Conservation (phyloP, 352 stramenopile species). For the Thraustochytrium striatum region DNA sequence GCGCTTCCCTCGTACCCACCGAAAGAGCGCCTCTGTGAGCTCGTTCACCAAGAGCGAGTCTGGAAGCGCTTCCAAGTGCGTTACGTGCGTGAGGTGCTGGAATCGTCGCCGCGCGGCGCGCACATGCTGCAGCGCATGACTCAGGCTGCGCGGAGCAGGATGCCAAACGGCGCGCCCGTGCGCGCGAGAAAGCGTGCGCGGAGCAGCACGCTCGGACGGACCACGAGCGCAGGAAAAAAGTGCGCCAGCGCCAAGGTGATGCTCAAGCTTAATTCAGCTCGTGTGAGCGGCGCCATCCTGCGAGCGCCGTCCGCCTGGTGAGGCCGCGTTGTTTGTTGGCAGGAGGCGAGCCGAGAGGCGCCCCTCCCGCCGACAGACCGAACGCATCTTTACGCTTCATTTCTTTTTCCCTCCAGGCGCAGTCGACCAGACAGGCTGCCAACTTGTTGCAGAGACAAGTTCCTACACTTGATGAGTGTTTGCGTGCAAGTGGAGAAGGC, state of each 20-base stretch:
- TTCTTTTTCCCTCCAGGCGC: too few species aligned
- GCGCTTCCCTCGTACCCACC: not conserved
- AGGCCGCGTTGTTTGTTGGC: too few species aligned
- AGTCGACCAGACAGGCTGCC: too few species aligned
- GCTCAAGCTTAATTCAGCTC: not conserved
- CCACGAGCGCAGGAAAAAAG: not conserved
- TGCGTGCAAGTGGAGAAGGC: too few species aligned
- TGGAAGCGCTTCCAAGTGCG: conserved; percentile 26
- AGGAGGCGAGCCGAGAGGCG: too few species aligned
- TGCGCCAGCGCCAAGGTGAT: not conserved
- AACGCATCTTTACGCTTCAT: too few species aligned
- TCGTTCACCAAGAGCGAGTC: not conserved
- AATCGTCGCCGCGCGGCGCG: not conserved
- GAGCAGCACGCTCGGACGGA: not conserved
- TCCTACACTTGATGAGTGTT: too few species aligned
- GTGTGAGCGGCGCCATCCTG: not conserved
- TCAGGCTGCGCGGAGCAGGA: not conserved
- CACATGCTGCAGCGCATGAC: not conserved
- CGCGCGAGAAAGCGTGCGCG: not conserved
- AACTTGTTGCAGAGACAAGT: too few species aligned
- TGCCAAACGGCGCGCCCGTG: not conserved
- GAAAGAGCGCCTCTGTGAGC: not conserved
- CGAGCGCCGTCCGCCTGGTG: not conserved
- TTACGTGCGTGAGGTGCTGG: conserved; percentile 1
- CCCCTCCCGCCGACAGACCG: too few species aligned